These are phyloP conservation scores for Xylariaceae sp. DNA, from an alignment of 2,329 filamentous ascomycete species.

Conservation along the genomic window DNA sequence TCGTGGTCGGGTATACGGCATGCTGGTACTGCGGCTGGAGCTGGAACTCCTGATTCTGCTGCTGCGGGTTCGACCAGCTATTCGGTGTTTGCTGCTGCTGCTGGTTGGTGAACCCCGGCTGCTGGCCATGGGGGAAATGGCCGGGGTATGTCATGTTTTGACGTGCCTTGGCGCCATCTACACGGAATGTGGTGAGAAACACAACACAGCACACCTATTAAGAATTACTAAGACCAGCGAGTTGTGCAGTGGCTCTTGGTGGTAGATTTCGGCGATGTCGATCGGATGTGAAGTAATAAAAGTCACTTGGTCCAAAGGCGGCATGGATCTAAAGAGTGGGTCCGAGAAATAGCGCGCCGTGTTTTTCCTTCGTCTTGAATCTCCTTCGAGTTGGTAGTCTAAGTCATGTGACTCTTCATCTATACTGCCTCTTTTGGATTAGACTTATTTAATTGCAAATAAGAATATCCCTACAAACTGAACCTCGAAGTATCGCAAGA, in stretches of 20 bases:
- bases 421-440: too few species aligned
- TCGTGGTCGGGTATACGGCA: constrained; percentile 5
- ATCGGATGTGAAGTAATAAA: constrained; percentile 1
- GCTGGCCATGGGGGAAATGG: constrained; percentile 28
- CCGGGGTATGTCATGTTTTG: constrained; percentile 35
- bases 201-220: too few species aligned
- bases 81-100: constrained; percentile 20
- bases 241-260: too few species aligned
- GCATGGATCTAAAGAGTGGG: constrained; percentile 9
- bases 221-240: too few species aligned
- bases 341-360: constrained; percentile 11
- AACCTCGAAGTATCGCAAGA: too few species aligned
- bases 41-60: constrained; percentile 20
- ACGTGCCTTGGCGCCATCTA: constrained; percentile 21
- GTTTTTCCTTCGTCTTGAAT: neutral
- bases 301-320: constrained; percentile 4
- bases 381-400: too few species aligned
- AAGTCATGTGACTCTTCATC: too few species aligned
- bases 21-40: constrained; percentile 5
- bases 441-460: too few species aligned
- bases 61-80: constrained; percentile 27
- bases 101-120: constrained; percentile 29
- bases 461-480: too few species aligned
- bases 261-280: neutral
- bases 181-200: too few species aligned